Conservation (phyloP, 78 protist genomes). For the Guillardia theta region DNA sequence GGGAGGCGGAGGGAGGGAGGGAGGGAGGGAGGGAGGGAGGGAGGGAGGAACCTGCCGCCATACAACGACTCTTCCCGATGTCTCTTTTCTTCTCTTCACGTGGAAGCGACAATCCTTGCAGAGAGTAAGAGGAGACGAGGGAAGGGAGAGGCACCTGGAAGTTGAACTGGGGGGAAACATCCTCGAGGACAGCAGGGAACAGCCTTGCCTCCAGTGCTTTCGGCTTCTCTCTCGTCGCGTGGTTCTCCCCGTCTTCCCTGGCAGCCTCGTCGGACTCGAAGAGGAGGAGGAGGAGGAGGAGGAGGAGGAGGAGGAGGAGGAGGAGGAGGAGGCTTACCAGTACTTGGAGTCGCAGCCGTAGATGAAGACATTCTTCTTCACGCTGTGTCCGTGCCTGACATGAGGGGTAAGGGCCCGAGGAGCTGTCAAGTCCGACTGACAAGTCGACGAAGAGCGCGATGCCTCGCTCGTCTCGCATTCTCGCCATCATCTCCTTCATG, state of each 20-base stretch:
- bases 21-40: not conserved
- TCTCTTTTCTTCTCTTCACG: not conserved
- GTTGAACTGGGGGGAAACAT: not conserved
- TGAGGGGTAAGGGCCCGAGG: not conserved
- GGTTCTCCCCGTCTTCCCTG: not conserved
- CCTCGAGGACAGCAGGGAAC: too few relatives aligned
- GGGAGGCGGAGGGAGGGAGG: not conserved
- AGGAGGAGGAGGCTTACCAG: too few relatives aligned
- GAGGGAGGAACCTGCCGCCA: not conserved
- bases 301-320: too few relatives aligned
- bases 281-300: too few relatives aligned
- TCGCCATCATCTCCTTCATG: not conserved
- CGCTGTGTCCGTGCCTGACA: conserved; percentile 66
- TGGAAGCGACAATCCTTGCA: not conserved
- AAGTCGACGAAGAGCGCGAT: conserved; percentile 52
- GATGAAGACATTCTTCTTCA: conserved; percentile 49
- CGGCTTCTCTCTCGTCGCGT: not conserved
- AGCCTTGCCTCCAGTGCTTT: not conserved
- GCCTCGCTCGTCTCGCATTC: conserved; percentile 38
- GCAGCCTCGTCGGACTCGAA: too few relatives aligned
- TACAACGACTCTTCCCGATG: not conserved
- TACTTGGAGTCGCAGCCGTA: conserved; percentile 53
- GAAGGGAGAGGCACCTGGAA: not conserved
- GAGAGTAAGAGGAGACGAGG: not conserved
- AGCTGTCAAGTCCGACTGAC: not conserved